Evolutionary conservation across 371 early-diverging fungal genomes (phyloP).

Genomic region (Actinomortierella ambigua): DNA sequence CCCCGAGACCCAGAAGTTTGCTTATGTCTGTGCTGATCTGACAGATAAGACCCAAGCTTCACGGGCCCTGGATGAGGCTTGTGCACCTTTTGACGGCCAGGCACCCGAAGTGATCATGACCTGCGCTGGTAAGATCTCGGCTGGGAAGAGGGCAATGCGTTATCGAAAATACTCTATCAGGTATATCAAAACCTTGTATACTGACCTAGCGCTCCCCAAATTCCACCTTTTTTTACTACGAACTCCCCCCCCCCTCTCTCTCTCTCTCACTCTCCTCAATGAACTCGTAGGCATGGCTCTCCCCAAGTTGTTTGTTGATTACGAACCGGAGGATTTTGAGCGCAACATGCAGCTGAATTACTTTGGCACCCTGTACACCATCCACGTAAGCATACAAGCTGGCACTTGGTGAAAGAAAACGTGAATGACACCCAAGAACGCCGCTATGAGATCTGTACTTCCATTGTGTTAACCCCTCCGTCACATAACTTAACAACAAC

Average conservation of each 20-base stretch:
- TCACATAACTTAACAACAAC: not conserved
- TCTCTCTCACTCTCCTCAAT: no score
- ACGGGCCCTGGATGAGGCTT: slow-evolving; percentile 69
- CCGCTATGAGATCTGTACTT: no score
- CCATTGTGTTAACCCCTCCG: no score
- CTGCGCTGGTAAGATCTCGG: slow-evolving; percentile 71
- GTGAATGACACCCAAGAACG: not conserved
- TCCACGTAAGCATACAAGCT: slow-evolving; percentile 59
- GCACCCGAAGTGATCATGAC: slow-evolving; percentile 77
- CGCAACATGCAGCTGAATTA: slow-evolving; percentile 77
- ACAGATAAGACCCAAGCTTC: slow-evolving; percentile 57
- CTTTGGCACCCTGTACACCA: slow-evolving; percentile 76
- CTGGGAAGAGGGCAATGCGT: not conserved
- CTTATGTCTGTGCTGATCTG: slow-evolving; percentile 65
- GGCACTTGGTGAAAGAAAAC: not conserved
- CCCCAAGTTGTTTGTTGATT: slow-evolving; percentile 80
- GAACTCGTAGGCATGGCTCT: slow-evolving; percentile 53
- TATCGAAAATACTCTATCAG: not conserved
- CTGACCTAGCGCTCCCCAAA: no score
- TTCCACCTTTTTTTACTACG: no score
- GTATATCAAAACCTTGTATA: not conserved
- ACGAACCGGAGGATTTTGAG: slow-evolving; percentile 65
- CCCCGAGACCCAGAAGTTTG: slow-evolving; percentile 50
- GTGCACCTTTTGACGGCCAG: slow-evolving; percentile 54
- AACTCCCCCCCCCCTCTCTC: no score